Conservation (phyloP, 257 asterid genomes). For the Ophiorrhiza pumila region DNA sequence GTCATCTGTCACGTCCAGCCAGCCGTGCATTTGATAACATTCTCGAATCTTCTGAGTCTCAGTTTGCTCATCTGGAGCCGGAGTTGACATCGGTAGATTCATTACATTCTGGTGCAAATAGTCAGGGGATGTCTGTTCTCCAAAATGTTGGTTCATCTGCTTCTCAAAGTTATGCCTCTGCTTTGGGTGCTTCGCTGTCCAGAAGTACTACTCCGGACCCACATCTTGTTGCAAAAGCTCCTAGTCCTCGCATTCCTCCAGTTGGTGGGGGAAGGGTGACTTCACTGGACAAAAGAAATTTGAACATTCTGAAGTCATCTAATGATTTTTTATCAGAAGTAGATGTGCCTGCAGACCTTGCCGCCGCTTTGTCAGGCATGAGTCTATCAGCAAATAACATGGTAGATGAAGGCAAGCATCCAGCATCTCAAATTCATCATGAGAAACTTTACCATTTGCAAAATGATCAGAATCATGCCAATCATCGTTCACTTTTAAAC, state of each 20-base stretch:
- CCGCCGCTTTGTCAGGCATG: conserved; percentile 61
- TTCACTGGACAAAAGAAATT: conserved; percentile 38
- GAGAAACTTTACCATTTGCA: conserved; percentile 35
- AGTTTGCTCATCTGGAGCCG: conserved; percentile 34
- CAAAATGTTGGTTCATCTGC: conserved; percentile 34
- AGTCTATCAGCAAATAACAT: conserved; percentile 45
- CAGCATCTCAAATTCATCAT: conserved; percentile 31
- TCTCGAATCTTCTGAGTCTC: conserved; percentile 40
- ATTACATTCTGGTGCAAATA: conserved; percentile 29
- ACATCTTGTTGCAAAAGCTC: conserved; percentile 47
- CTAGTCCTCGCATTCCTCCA: conserved; percentile 57
- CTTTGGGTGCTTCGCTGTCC: conserved; percentile 55
- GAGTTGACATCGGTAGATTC: conserved; percentile 40
- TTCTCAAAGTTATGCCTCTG: conserved; percentile 49
- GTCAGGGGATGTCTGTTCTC: conserved; percentile 34
- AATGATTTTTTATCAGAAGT: conserved; percentile 33
- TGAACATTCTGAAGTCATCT: conserved; percentile 24
- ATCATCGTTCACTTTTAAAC: conserved; percentile 30
- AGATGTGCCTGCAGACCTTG: conserved; percentile 46
- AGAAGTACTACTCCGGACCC: conserved; percentile 63
- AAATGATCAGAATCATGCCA: conserved; percentile 33
- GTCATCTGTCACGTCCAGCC: conserved; percentile 45
- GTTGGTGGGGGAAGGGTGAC: conserved; percentile 41
- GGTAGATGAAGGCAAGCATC: conserved; percentile 42
- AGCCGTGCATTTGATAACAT: conserved; percentile 39